These are phyloP conservation scores for Ambrosia trifida DNA, from an alignment of 129 eudicot genomes.

Conservation along the genomic window DNA sequence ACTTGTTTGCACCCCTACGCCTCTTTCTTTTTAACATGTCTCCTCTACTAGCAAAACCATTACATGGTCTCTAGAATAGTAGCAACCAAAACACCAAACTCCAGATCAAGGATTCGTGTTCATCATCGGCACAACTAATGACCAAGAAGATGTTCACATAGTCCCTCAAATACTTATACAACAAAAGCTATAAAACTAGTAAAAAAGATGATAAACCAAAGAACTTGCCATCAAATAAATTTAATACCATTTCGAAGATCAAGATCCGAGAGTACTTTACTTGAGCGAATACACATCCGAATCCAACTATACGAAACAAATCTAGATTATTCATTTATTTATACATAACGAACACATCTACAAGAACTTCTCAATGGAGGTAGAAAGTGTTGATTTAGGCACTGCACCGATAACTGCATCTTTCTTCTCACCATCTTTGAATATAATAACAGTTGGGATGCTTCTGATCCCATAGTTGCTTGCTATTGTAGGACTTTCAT, in stretches of 20 bases:
- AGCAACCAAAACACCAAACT: background rate
- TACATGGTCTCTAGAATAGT: background rate
- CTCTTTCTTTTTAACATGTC: too few relatives aligned
- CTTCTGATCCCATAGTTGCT: conserved; percentile 83
- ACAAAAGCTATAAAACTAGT: background rate
- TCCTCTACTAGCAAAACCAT: background rate
- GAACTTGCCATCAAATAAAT: background rate
- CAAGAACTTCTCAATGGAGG: conserved; percentile 74
- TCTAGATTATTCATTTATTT: conserved; percentile 30
- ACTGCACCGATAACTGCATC: conserved; percentile 96
- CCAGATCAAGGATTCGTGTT: background rate
- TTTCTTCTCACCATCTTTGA: conserved; percentile 91
- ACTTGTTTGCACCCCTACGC: background rate
- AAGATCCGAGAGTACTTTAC: background rate
- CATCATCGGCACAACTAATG: background rate
- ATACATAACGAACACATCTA: conserved; percentile 34
- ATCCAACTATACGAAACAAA: conserved; percentile 50
- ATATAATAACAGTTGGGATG: conserved; percentile 89
- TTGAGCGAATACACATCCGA: conserved; percentile 20
- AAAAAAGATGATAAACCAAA: background rate
- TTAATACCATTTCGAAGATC: conserved; percentile 11
- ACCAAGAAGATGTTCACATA: background rate
- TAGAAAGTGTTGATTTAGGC: conserved; percentile 64
- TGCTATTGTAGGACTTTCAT: conserved; percentile 76
- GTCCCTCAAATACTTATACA: background rate